Evolutionary conservation across 2,329 filamentous ascomycete species (phyloP), one percentile per base, ranked within the genome.

Genomic region (Colletotrichum aenigma): DNA sequence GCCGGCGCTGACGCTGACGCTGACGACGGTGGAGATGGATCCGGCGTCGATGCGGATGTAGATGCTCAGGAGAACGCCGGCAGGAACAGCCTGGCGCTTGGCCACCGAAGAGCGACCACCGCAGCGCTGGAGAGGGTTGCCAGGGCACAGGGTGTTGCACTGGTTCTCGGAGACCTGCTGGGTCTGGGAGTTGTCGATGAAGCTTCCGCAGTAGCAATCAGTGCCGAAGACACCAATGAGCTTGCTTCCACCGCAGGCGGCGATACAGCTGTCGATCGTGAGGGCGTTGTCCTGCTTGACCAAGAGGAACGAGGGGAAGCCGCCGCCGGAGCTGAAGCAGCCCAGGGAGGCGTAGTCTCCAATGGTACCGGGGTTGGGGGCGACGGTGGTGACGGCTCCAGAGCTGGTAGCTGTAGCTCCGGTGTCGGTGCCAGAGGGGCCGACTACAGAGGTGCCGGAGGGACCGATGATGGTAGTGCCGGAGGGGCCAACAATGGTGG

Each of bases 171-270:
- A 10, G 5, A 81, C 71, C 73, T 26, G 26, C 43, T 61, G 38
- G 7, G 76, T 71, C 18, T 34, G 61, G 21, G 21, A 21, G 15
- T 68, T 34, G n/a, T 79, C 75, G 21, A 82, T 56, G 1, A 8
- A 15, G 1, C 52, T 66, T 9, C 81, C 81, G 62, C 83, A 84
- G 79, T 81, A 82, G 77, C 83, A 84, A 69, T 80, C 78, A 65
- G 68, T 78, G 56, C 78, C 76, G 62, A 76, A 72, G 55, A 79
- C 74, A 69, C 80, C 83, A 36, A 83, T 82, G 77, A 79, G 81
- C 21, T 64, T 70, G 18, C 73, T 26, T 13, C 28, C 64, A 1
- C 66, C 65, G 28, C 81, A 82, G 55, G 74, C 77, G n/a, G 74
- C 71, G 13, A 78, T 78, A 62, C 82, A 84, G 4, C 76, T 56